phyloP scores from a whole-genome alignment of 1,284 basidiomycete species.

The Trichosporon faecale region DNA sequence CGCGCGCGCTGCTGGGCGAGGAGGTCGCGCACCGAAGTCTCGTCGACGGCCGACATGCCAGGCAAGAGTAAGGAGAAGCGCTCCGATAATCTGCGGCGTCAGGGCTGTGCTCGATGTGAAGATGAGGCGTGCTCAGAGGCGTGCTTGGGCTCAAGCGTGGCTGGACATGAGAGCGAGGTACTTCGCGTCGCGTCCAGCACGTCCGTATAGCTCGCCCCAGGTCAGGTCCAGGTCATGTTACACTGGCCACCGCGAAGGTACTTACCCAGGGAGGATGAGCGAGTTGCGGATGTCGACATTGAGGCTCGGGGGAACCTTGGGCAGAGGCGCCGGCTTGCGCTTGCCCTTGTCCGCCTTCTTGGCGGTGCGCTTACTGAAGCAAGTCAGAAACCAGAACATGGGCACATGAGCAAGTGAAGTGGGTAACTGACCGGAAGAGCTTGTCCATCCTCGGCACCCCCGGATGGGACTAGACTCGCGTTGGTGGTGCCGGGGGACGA shows the following conservation, averaged over 20 bases:
- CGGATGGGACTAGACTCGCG: slow-evolving; percentile 10
- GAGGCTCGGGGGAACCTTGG: slow-evolving; percentile 34
- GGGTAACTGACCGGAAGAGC: slow-evolving; percentile 11
- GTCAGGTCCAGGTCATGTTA: background rate
- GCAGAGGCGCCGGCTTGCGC: background rate
- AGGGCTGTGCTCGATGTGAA: background rate
- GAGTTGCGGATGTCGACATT: slow-evolving; percentile 46
- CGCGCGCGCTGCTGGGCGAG: slow-evolving; percentile 43
- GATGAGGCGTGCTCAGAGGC: background rate
- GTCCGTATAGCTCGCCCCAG: too few species aligned
- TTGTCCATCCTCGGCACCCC: slow-evolving; percentile 14
- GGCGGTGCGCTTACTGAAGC: slow-evolving; percentile 8
- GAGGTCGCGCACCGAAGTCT: slow-evolving; percentile 37
- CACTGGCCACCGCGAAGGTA: background rate
- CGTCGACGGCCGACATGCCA: slow-evolving; percentile 34
- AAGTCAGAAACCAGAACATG: slow-evolving; percentile 11
- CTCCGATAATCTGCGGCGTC: slow-evolving; percentile 35
- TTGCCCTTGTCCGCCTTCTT: slow-evolving; percentile 8
- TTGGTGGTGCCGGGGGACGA: slow-evolving; percentile 4
- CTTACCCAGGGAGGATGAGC: slow-evolving; percentile 48
- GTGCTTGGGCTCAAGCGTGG: background rate
- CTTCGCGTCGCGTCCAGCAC: background rate
- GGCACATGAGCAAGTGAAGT: background rate
- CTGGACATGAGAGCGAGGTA: background rate
- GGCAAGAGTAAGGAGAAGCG: slow-evolving; percentile 49